Evolutionary conservation across 2,329 filamentous ascomycete species (phyloP).

Genomic region (Phialophora tarda): DNA sequence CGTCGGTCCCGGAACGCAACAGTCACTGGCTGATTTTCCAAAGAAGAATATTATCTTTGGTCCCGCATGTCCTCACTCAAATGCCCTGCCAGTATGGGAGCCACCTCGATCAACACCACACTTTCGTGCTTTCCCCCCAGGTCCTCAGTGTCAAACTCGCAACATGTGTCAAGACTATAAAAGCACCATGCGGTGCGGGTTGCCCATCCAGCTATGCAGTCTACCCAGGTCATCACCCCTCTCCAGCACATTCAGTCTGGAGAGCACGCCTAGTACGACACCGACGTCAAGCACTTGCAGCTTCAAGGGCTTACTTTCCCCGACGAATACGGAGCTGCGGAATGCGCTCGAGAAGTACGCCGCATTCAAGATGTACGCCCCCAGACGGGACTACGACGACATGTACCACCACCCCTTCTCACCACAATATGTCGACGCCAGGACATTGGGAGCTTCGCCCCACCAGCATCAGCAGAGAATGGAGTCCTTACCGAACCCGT

Average conservation of each 20-base stretch:
- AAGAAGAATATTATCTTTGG: neutral
- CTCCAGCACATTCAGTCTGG: neutral
- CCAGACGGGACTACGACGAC: neutral
- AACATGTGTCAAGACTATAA: slow-evolving; percentile 1
- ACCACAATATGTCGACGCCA: neutral
- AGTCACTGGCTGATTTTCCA: neutral
- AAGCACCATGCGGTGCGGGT: neutral
- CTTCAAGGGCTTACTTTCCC: neutral
- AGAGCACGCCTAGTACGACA: neutral
- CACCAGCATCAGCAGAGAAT: neutral
- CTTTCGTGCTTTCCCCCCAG: neutral
- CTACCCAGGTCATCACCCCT: neutral
- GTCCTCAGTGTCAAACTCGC: neutral
- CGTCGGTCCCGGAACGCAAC: neutral
- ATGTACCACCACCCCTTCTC: neutral
- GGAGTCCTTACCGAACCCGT: neutral
- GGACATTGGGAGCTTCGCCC: neutral
- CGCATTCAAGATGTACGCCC: neutral
- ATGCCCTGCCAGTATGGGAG: neutral
- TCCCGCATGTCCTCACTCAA: neutral
- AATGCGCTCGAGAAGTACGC: neutral
- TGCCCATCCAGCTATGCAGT: neutral
- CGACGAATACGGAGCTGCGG: neutral
- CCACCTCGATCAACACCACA: neutral
- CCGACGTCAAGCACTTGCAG: neutral